Evolutionary conservation across 1,284 basidiomycete genomes (phyloP), one percentile per base, ranked within the genome.

Genomic region (Singerocomus rubriflavus): DNA sequence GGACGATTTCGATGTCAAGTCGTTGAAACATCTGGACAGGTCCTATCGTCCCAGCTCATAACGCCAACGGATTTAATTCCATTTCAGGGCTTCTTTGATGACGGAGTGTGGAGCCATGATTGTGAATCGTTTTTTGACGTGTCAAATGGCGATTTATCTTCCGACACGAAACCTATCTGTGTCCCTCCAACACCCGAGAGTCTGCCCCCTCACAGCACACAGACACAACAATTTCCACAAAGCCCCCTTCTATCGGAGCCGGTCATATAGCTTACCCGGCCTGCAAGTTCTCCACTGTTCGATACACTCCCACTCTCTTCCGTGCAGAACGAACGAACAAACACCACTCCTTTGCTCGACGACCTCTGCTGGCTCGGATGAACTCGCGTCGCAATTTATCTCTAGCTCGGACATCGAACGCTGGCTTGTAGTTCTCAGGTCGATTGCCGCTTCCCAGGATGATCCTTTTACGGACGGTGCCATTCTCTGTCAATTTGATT

Each of bases 251-350:
- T 34, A 9, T 43, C 39, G 3, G 38, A 49, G 38, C 5, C 34
- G 1, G 3, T 30, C 16, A 31, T 25, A 38, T 49, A 49, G 6
- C 38, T 36, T 25, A 25, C 11, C 21, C 34, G 27, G 30, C 13
- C 46, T 12, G 27, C 46, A n/a, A 50, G 34, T 37, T 57, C 62
- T 30, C 47, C 56, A 14, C 46, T 53, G 46, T 38, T 43, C 16
- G 35, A 44, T 29, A 26, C 13, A 53, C 32, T 65, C 66, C 16
- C 64, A 64, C 49, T 57, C 65, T 31, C 70, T 71, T 54, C 58
- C 69, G 49, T 60, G 62, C 14, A 71, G 71, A 9, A 60, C 74
- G 9, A 71, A 79, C 44, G 75, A 78, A 51, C 66, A 70, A 47
- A 57, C 67, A 7, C 71, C 73, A 0, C 60, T 74, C 30, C 67